Conservation (phyloP, 306 rosid genomes). For the Cucumis cinereus region DNA sequence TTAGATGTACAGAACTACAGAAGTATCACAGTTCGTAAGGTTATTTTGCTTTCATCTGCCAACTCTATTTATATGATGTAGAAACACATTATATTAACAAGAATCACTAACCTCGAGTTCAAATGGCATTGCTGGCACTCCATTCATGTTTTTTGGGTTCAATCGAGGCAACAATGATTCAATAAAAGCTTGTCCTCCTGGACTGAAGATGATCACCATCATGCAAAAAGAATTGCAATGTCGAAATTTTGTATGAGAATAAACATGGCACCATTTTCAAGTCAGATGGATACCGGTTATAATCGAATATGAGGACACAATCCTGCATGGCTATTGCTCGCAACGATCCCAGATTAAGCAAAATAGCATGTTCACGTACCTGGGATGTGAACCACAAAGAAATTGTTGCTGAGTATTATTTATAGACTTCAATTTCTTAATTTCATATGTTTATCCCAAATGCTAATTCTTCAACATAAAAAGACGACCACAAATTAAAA, state of each 20-base stretch:
- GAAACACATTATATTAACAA: neutral
- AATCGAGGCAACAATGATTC: conserved; percentile 75
- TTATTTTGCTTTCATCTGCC: neutral
- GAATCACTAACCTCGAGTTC: conserved; percentile 63
- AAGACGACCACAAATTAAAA: neutral
- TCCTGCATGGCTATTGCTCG: conserved; percentile 96
- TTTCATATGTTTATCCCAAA: neutral
- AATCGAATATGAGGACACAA: conserved; percentile 71
- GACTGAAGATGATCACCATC: conserved; percentile 32
- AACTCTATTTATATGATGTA: neutral
- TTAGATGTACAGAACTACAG: neutral
- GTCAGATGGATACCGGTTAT: conserved; percentile 47
- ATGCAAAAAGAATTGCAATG: conserved; percentile 9
- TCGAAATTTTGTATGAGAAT: neutral
- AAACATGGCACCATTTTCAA: conserved; percentile 8
- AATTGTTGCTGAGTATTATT: neutral
- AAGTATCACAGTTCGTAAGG: neutral
- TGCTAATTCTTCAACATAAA: neutral
- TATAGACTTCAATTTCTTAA: neutral
- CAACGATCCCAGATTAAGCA: conserved; percentile 84
- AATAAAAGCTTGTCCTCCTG: conserved; percentile 87
- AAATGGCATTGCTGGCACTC: conserved; percentile 93
- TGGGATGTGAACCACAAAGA: conserved; percentile 20
- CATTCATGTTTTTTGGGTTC: conserved; percentile 62
- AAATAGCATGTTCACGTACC: conserved; percentile 95